phyloP scores from a whole-genome alignment of 371 early-diverging fungal genomes.

The Parasitella parasitica region DNA sequence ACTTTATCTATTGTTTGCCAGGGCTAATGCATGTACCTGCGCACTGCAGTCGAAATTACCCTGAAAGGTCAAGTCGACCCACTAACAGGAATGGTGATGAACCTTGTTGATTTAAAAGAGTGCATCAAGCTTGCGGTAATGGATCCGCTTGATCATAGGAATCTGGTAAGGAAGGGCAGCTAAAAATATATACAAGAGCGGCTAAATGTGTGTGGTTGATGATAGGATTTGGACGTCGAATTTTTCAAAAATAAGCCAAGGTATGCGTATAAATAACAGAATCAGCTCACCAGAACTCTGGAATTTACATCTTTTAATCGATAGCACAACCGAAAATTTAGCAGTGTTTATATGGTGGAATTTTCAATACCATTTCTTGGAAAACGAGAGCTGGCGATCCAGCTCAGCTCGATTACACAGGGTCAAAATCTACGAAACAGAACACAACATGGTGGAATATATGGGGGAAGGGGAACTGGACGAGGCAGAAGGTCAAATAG shows the following conservation, averaged over 20 bases:
- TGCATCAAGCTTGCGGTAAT: constrained; percentile 71
- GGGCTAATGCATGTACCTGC: not conserved
- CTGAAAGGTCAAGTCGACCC: constrained; percentile 75
- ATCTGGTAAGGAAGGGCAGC: constrained; percentile 54
- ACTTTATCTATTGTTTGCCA: not conserved
- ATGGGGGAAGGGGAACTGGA: constrained; percentile 60
- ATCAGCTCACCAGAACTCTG: too few species aligned
- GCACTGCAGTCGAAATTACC: constrained; percentile 53
- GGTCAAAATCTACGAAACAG: constrained; percentile 74
- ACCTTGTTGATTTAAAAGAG: constrained; percentile 78
- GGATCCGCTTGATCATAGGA: constrained; percentile 83
- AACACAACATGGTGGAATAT: constrained; percentile 71
- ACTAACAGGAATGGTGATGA: constrained; percentile 86
- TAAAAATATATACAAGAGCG: not conserved
- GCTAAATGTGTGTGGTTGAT: not conserved
- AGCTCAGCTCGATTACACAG: constrained; percentile 52
- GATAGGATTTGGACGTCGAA: constrained; percentile 75
- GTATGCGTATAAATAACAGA: too few species aligned
- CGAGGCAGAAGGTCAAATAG: constrained; percentile 13
- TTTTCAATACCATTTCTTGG: constrained; percentile 47
- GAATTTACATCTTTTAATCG: too few species aligned
- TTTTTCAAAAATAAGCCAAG: constrained; percentile 64
- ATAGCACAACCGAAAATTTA: constrained; percentile 89
- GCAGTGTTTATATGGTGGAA: constrained; percentile 83
- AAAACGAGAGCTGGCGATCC: constrained; percentile 26